phyloP scores from a whole-genome alignment of 805 yeast species.

The Cyberlindnera xylosilytica region DNA sequence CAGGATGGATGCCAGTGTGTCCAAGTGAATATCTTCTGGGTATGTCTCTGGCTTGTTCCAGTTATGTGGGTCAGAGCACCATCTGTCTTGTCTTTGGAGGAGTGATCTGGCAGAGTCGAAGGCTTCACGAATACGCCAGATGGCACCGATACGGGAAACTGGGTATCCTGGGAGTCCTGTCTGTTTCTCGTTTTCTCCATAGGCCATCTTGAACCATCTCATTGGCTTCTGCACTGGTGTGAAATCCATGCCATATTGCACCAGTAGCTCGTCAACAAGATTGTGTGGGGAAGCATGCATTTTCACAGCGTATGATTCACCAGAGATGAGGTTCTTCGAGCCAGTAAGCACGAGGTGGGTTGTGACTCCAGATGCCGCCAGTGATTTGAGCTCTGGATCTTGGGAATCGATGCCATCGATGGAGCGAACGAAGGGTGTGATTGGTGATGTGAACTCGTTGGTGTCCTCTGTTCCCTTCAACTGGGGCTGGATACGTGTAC shows the following conservation, averaged over 20 bases:
- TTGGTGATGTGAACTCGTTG: constrained; percentile 9
- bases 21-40: constrained; percentile 3
- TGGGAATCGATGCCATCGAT: constrained; percentile 10
- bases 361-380: constrained; percentile 10
- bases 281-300: constrained; percentile 7
- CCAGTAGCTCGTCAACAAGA: constrained; percentile 8
- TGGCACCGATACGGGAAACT: constrained; percentile 7
- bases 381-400: constrained; percentile 3
- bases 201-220: constrained; percentile 12
- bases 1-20: constrained; percentile 6
- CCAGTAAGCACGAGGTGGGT: constrained; percentile 8
- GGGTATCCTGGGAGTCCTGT: constrained; percentile 9
- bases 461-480: constrained; percentile 10
- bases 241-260: constrained; percentile 3
- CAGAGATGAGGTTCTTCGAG: constrained; percentile 7
- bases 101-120: constrained; percentile 5
- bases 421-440: constrained; percentile 7
- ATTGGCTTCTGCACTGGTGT: constrained; percentile 1
- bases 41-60: constrained; percentile 4
- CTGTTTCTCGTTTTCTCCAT: constrained; percentile 11
- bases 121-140: constrained; percentile 9
- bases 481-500: constrained; percentile 9
- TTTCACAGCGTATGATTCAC: constrained; percentile 10
- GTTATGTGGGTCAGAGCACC: constrained; percentile 2
- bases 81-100: constrained; percentile 1